Conservation (phyloP, 106 monocot species). For the Acanthochlamys bracteata region DNA sequence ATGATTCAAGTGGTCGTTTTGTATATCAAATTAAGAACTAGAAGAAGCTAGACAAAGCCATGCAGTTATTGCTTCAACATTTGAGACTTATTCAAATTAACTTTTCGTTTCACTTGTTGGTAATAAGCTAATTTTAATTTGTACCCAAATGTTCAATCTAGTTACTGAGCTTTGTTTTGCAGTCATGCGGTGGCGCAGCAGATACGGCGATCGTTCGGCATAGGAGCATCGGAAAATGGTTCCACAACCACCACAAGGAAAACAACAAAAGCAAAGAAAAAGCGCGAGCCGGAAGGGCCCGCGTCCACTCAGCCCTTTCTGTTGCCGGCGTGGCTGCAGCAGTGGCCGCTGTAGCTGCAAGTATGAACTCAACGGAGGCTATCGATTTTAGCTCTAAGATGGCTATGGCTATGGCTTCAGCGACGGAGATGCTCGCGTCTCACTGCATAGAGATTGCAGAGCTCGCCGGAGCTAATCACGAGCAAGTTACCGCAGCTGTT, state of each 20-base stretch:
- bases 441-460: slow-evolving; percentile 80
- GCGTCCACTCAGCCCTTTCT: slow-evolving; percentile 56
- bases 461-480: slow-evolving; percentile 40
- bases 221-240: slow-evolving; percentile 26
- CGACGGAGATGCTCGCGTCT: slow-evolving; percentile 73
- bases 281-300: slow-evolving; percentile 47
- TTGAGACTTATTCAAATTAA: too few relatives aligned
- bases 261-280: slow-evolving; percentile 49
- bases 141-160: too few relatives aligned
- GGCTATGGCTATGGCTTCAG: slow-evolving; percentile 47
- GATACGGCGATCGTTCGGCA: neutral
- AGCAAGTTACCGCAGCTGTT: slow-evolving; percentile 34
- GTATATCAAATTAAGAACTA: too few relatives aligned
- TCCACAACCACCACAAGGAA: slow-evolving; percentile 21
- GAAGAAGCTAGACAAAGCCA: too few relatives aligned
- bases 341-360: slow-evolving; percentile 42
- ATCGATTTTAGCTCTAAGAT: slow-evolving; percentile 26
- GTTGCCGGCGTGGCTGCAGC: slow-evolving; percentile 83
- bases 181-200: neutral
- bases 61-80: too few relatives aligned
- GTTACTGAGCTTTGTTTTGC: neutral
- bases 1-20: too few relatives aligned
- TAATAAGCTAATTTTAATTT: too few relatives aligned
- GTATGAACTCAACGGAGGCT: slow-evolving; percentile 9
- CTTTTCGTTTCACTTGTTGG: too few relatives aligned